Percentiles rank a stretch among this genome's conserved stretches.
Evolutionary conservation across 495 filamentous ascomycete species (phyloP).

Genomic region (Astrothelium subdiscretum): DNA sequence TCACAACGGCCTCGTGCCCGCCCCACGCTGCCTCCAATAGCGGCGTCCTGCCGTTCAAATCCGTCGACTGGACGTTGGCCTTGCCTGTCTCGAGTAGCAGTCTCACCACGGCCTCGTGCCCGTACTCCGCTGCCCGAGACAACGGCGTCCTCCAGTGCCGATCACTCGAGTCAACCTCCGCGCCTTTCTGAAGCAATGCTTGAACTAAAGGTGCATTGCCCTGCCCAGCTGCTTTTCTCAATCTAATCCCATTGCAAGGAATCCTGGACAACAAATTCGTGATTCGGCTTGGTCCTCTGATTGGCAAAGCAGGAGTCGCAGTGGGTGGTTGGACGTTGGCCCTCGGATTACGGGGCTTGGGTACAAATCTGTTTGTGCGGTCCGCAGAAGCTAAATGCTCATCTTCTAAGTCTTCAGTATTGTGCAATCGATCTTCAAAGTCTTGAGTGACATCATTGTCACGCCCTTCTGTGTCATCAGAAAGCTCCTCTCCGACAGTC

Average conservation of each 20-base stretch:
- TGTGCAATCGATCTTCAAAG: not conserved
- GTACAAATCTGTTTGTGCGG: not conserved
- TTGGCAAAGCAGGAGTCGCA: not conserved
- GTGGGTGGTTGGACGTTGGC: not conserved
- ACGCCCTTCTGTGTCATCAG: not conserved
- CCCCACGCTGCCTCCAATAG: not conserved
- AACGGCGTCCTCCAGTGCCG: not conserved
- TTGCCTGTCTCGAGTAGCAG: conserved; percentile 2
- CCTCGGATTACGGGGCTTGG: not conserved
- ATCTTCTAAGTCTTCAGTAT: not conserved
- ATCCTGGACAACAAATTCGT: not conserved
- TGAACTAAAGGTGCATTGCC: conserved; percentile 1
- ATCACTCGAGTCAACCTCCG: not conserved
- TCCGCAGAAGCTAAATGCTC: not conserved
- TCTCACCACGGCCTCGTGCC: not conserved
- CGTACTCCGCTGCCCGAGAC: not conserved
- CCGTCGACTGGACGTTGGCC: not conserved
- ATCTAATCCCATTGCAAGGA: not conserved
- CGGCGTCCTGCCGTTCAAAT: not conserved
- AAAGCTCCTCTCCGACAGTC: not conserved
- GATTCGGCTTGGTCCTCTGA: conserved; percentile 1
- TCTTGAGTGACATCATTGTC: not conserved
- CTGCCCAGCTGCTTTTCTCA: not conserved
- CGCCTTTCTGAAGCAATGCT: conserved; percentile 3
- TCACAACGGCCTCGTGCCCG: not conserved